These are phyloP conservation scores for Psilocybe subaeruginosa DNA, from an alignment of 768 basidiomycete species.

Conservation along the genomic window DNA sequence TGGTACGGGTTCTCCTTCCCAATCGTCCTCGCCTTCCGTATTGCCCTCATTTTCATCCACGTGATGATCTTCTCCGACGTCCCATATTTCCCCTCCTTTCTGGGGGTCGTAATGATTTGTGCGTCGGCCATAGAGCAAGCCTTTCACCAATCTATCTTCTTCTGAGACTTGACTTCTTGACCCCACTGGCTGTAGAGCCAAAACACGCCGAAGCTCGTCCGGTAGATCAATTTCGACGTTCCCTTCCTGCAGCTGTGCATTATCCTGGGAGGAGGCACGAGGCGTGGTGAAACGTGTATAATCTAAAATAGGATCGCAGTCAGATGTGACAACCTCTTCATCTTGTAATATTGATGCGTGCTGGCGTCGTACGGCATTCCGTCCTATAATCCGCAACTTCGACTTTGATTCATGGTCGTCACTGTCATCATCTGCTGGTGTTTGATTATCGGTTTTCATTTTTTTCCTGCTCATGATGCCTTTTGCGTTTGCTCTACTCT, in stretches of 20 bases:
- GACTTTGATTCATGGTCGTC: constrained; percentile 30
- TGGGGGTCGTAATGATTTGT: constrained; percentile 59
- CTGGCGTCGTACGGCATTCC: constrained; percentile 22
- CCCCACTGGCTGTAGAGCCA: constrained; percentile 59
- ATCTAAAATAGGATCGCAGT: constrained; percentile 36
- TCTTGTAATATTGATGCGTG: constrained; percentile 23
- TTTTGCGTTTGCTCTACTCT: constrained; percentile 37
- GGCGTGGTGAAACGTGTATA: constrained; percentile 33
- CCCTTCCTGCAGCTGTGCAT: constrained; percentile 31
- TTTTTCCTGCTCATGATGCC: constrained; percentile 53
- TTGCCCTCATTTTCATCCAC: constrained; percentile 32
- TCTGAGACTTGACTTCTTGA: constrained; percentile 41
- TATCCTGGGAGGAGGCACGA: constrained; percentile 28
- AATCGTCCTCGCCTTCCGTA: constrained; percentile 59
- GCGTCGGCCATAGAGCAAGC: constrained; percentile 62
- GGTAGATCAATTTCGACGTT: constrained; percentile 62
- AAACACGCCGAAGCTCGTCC: constrained; percentile 63
- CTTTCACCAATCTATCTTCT: constrained; percentile 59
- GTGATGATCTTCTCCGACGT: constrained; percentile 64
- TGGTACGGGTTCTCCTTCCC: constrained; percentile 83
- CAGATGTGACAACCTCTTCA: constrained; percentile 33
- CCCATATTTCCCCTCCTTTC: constrained; percentile 78
- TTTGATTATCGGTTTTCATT: constrained; percentile 38
- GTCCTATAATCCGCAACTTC: constrained; percentile 39
- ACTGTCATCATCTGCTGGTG: constrained; percentile 28